These are phyloP conservation scores for Eragrostis tef DNA, from an alignment of 202 grass and related monocot genomes.

Conservation along the genomic window DNA sequence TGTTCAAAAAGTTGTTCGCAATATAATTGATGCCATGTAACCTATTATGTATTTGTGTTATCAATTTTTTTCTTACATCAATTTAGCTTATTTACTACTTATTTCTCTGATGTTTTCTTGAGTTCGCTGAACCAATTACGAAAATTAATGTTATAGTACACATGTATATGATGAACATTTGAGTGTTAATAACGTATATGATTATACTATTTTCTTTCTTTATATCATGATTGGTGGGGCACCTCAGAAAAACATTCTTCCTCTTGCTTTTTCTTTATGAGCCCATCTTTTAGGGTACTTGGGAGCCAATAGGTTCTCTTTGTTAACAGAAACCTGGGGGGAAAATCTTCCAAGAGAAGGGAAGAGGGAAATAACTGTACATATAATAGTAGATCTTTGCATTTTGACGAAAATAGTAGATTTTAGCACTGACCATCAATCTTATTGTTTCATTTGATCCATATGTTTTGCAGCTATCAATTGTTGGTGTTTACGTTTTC, in stretches of 20 bases:
- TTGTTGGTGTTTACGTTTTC: conserved; percentile 86
- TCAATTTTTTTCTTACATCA: not conserved
- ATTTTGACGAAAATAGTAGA: too few species aligned
- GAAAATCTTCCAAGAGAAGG: not conserved
- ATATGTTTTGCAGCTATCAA: conserved; percentile 75
- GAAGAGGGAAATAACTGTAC: not conserved
- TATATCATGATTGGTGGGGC: conserved; percentile 14
- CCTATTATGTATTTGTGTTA: not conserved
- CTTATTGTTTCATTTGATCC: conserved; percentile 42
- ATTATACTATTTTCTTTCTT: not conserved
- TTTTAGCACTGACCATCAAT: conserved; percentile 15
- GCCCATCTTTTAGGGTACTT: conserved; percentile 12
- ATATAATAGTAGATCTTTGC: conserved; percentile 12
- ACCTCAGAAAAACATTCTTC: conserved; percentile 4
- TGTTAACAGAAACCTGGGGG: not conserved
- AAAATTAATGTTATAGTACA: not conserved
- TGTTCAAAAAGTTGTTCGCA: not conserved
- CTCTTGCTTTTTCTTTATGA: conserved; percentile 16
- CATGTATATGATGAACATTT: conserved; percentile 24
- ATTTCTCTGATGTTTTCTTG: not conserved
- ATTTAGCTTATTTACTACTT: not conserved
- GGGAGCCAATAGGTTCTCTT: not conserved
- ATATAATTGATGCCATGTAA: not conserved
- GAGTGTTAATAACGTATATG: not conserved
- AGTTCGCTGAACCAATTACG: not conserved